Percentiles rank a stretch among this genome's conserved stretches.
Evolutionary conservation across 768 basidiomycete genomes (phyloP).

Genomic region (Hericium coralloides): DNA sequence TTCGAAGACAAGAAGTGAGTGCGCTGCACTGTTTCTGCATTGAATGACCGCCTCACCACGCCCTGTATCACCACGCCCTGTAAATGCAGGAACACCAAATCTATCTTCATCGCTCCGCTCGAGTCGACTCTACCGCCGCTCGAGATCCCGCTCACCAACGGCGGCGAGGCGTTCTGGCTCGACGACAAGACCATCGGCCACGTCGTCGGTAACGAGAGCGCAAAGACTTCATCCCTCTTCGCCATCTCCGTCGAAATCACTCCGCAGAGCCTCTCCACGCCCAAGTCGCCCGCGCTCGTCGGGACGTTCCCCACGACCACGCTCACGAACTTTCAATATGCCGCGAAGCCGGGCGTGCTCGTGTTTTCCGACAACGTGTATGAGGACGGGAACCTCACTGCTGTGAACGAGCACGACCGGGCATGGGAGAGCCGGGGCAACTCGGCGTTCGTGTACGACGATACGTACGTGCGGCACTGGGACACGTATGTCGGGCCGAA

Average conservation of each 20-base stretch:
- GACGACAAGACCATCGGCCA: slow-evolving; percentile 62
- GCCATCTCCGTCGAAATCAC: slow-evolving; percentile 45
- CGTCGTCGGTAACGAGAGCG: slow-evolving; percentile 45
- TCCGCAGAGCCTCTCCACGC: slow-evolving; percentile 23
- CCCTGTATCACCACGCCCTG: not conserved
- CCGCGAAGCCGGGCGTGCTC: slow-evolving; percentile 44
- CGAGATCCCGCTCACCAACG: slow-evolving; percentile 53
- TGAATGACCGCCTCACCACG: not conserved
- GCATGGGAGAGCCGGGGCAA: slow-evolving; percentile 66
- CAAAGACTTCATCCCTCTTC: slow-evolving; percentile 47
- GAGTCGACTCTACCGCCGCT: slow-evolving; percentile 40
- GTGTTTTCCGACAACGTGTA: slow-evolving; percentile 85
- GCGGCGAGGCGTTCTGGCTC: slow-evolving; percentile 77
- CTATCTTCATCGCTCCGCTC: slow-evolving; percentile 52
- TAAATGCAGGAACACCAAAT: slow-evolving; percentile 54
- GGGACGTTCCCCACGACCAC: slow-evolving; percentile 63
- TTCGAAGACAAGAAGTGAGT: slow-evolving; percentile 67
- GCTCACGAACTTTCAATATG: slow-evolving; percentile 64
- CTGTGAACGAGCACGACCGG: slow-evolving; percentile 62
- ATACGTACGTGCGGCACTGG: slow-evolving; percentile 42
- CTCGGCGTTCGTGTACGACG: slow-evolving; percentile 46
- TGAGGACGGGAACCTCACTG: slow-evolving; percentile 60
- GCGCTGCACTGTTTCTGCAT: not conserved
- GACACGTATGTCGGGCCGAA: slow-evolving; percentile 69
- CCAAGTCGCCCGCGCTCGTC: slow-evolving; percentile 37